phyloP scores from a whole-genome alignment of 2,329 filamentous ascomycete species.

The Fusarium liriodendri region DNA sequence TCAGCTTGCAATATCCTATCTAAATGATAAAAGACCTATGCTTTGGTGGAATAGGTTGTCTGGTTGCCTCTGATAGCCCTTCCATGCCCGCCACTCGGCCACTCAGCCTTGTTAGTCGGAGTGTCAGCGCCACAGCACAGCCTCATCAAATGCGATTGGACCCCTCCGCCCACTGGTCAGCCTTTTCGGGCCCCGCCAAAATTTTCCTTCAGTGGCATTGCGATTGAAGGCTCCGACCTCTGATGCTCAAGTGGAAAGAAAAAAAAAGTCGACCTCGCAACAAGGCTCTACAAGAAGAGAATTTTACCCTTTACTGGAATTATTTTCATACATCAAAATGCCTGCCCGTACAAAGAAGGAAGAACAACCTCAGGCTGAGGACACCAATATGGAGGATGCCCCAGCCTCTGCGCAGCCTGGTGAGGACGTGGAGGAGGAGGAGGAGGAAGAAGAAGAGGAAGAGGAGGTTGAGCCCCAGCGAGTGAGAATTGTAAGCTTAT shows the following conservation, averaged over 20 bases:
- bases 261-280: conserved; percentile 5
- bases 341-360: conserved; percentile 53
- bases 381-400: conserved; percentile 59
- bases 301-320: neutral
- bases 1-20: neutral
- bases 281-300: neutral
- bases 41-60: neutral
- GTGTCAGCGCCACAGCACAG: neutral
- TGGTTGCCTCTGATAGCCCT: neutral
- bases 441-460: conserved; percentile 58
- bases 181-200: conserved; percentile 31
- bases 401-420: conserved; percentile 52
- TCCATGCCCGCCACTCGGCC: neutral
- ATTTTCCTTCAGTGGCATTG: conserved; percentile 26
- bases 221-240: conserved; percentile 10
- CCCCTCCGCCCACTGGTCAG: conserved; percentile 7
- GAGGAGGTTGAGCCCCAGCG: conserved; percentile 64
- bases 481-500: conserved; percentile 68
- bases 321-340: conserved; percentile 45
- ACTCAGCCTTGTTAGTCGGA: neutral
- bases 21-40: neutral
- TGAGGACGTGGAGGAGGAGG: conserved; percentile 50
- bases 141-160: neutral
- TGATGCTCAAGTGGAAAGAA: conserved; percentile 3
- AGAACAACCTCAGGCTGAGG: conserved; percentile 46